Evolutionary conservation across 169 alveolate genomes (phyloP), one percentile per base, ranked within the genome.

Genomic region (Plasmodium vinckei): DNA sequence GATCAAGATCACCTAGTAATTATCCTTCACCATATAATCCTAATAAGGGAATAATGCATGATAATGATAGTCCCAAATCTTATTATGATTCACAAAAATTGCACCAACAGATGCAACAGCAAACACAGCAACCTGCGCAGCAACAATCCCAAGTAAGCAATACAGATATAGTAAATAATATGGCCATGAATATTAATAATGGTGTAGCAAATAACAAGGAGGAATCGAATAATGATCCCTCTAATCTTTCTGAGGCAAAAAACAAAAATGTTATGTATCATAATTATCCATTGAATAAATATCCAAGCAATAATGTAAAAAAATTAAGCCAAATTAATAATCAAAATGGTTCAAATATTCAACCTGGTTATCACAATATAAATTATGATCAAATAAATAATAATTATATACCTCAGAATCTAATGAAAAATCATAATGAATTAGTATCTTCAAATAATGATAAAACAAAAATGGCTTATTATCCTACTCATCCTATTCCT

Each of bases 191-290:
- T 60, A 9, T 15, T 23, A 21, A 63, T 39, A 61, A 77, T 25
- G 65, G 53, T 17, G 17, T 59, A 39, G 17, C 23, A 17, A 59
- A 59, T 42, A 77, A 64, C 57, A 79, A 65, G 56, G 79, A 82
- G 17, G 13, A 46, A 65, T 25, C n/a, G 27, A 71, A 39, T 71
- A 13, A 39, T 25, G 73, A 73, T 1, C 63, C 42, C 10, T 42
- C 42, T 10, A 33, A 21, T 27, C 17, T 72, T 19, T 17, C 51
- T 10, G 79, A 65, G 19, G 33, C 9, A 21, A 56, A 19, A 23
- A 79, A 79, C 65, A 79, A 67, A 79, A 70, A 59, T 67, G 19
- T 39, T 71, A 53, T 77, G 4, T 44, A 77, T 77, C 65, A 39
- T 46, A 77, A 42, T 17, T 77, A 77, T 64, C 46, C 68, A 10